Conservation (phyloP, 495 filamentous ascomycete genomes). For the Daldinia loculata region DNA sequence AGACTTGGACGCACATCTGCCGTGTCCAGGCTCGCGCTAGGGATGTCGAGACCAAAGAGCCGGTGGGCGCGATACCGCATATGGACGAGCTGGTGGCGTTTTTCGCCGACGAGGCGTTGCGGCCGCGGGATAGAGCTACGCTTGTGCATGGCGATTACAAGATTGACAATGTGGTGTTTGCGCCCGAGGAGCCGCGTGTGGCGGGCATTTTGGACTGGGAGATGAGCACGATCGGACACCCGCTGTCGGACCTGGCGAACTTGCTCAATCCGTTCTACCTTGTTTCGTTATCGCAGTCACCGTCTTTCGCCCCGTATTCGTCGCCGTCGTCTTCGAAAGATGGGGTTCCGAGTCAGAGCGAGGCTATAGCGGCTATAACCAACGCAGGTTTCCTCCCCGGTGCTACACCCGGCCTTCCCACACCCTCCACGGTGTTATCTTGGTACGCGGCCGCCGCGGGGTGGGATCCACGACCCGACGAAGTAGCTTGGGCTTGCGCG, state of each 20-base stretch:
- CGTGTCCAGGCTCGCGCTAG: conserved; percentile 75
- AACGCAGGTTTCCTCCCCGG: conserved; percentile 66
- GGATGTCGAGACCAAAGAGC: conserved; percentile 77
- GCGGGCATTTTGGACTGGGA: conserved; percentile 98
- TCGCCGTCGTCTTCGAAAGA: background rate
- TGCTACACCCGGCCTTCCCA: conserved; percentile 76
- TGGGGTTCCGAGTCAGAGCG: background rate
- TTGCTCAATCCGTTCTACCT: conserved; percentile 74
- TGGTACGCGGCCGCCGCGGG: conserved; percentile 82
- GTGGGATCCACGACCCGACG: conserved; percentile 70
- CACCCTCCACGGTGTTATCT: conserved; percentile 69
- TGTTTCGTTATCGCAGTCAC: conserved; percentile 42
- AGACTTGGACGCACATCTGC: conserved; percentile 80
- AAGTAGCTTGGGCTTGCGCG: conserved; percentile 72
- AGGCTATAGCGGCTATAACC: conserved; percentile 42
- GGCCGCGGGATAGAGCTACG: conserved; percentile 79
- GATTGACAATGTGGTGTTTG: conserved; percentile 96
- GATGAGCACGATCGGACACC: conserved; percentile 95
- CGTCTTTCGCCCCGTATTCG: conserved; percentile 40
- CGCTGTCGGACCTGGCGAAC: conserved; percentile 86
- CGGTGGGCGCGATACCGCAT: conserved; percentile 84
- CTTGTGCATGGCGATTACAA: conserved; percentile 97
- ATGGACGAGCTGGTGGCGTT: conserved; percentile 82
- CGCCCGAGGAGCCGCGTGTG: conserved; percentile 84
- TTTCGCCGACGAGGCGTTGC: conserved; percentile 71